phyloP scores from a whole-genome alignment of 2,329 filamentous ascomycete genomes.

The Aspergillus transmontanensis region DNA sequence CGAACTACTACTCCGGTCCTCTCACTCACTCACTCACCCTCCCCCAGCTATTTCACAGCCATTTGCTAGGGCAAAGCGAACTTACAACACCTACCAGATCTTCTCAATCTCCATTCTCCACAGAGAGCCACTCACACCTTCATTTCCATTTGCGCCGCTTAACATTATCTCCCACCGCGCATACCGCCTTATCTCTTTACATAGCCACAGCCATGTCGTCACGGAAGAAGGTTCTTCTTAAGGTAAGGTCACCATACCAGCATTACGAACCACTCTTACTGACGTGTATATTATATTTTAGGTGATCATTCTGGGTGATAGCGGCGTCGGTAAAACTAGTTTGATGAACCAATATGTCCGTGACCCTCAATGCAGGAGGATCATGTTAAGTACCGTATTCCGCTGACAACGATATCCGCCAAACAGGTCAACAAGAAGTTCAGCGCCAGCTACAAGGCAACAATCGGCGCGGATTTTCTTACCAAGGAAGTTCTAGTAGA shows the following conservation, averaged over 20 bases:
- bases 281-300: slow-evolving; percentile 43
- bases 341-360: slow-evolving; percentile 99
- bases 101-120: not conserved
- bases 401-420: slow-evolving; percentile 18
- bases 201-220: slow-evolving; percentile 62
- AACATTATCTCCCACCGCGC: not conserved
- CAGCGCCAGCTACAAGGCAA: slow-evolving; percentile 99
- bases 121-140: not conserved
- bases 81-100: not conserved
- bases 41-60: not conserved
- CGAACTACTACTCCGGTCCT: not conserved
- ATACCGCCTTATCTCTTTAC: slow-evolving; percentile 4
- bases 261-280: not conserved
- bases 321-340: slow-evolving; percentile 98
- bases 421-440: slow-evolving; percentile 98
- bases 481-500: slow-evolving; percentile 98
- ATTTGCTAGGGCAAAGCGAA: not conserved
- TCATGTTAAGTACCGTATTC: slow-evolving; percentile 3
- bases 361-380: slow-evolving; percentile 16
- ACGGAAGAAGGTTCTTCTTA: slow-evolving; percentile 87
- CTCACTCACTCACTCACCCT: not conserved
- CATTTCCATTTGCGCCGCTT: not conserved
- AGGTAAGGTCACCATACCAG: slow-evolving; percentile 58
- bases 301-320: slow-evolving; percentile 99
- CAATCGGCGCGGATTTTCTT: slow-evolving; percentile 96